Evolutionary conservation across 306 rosid genomes (phyloP).

Genomic region (Macrotyloma uniflorum): DNA sequence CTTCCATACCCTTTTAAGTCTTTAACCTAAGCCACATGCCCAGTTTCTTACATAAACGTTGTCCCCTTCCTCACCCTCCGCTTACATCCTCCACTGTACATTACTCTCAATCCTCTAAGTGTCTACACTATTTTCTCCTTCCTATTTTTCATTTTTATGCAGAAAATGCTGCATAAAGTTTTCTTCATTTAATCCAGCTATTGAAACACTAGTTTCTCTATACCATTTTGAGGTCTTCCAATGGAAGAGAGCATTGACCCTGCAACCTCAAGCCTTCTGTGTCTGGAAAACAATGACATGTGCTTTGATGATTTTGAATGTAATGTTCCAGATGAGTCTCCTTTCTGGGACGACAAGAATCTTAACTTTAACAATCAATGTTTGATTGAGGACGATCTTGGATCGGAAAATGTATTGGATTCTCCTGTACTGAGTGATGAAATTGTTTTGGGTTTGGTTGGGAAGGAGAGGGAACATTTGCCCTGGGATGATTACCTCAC

Average conservation of each 20-base stretch:
- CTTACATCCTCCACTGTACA: neutral
- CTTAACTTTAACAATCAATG: slow-evolving; percentile 23
- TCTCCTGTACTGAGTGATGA: slow-evolving; percentile 55
- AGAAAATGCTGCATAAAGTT: neutral
- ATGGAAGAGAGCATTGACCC: slow-evolving; percentile 62
- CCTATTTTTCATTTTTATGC: slow-evolving; percentile 15
- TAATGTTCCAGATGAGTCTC: slow-evolving; percentile 40
- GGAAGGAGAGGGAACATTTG: slow-evolving; percentile 61
- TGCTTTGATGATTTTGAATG: slow-evolving; percentile 54
- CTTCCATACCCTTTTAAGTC: neutral
- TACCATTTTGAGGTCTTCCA: slow-evolving; percentile 36
- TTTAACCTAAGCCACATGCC: slow-evolving; percentile 48
- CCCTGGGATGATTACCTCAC: slow-evolving; percentile 67
- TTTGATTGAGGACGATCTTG: slow-evolving; percentile 33
- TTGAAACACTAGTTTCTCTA: neutral
- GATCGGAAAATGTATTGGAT: slow-evolving; percentile 46
- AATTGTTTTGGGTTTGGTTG: slow-evolving; percentile 49
- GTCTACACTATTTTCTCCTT: neutral
- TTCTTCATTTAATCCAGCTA: slow-evolving; percentile 26
- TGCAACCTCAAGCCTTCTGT: slow-evolving; percentile 49
- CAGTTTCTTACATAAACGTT: slow-evolving; percentile 49
- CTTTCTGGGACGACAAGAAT: slow-evolving; percentile 41
- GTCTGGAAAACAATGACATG: slow-evolving; percentile 47
- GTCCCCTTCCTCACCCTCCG: slow-evolving; percentile 11
- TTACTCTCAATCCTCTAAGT: neutral